Evolutionary conservation across 2,329 filamentous ascomycete genomes (phyloP), one percentile per base, ranked within the genome.

Genomic region (Camptophora hylomeconis): DNA sequence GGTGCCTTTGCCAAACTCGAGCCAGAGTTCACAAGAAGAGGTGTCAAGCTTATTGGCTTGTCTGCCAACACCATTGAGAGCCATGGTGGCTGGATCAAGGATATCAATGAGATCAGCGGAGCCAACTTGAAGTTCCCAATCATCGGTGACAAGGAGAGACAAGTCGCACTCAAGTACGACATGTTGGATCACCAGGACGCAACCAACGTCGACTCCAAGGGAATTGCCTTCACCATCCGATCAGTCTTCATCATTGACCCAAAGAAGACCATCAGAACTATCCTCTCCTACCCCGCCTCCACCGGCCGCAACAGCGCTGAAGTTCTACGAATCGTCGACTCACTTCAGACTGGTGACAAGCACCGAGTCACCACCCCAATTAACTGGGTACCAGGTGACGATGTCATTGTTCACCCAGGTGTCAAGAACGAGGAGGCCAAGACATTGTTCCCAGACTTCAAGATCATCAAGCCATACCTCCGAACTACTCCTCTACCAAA

Each of bases 161-260:
- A 56, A 35, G 49, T 61, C 17, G 52, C 57, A 16, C 54, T 49
- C 30, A 26, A 42, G 20, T 59, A 58, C 34, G 56, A 58, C 39
- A 59, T 59, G 56, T 26, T 54, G 20, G 52, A 56, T 35, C 45
- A 50, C 22, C 51, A 54, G 38, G 53, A 56, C 36, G 54, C 46
- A 28, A 57, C 50, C 29, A 60, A 60, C 39, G 53, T 60, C 26
- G 57, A 60, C 37, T 45, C 48, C 33, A 58, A 58, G 47, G 57
- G 57, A 29, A 57, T 60, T 31, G 68, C 70, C 27, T 73, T 74
- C 53, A 74, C 69, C 47, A 74, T 74, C 54, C 69, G 70, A 50
- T 70, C 65, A 31, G 69, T 75, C 48, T 75, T 74, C 57, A 56
- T 73, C 52, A 72, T 75, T 52, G 69, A 75, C 57, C 70, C 69